Percentiles rank a stretch among this genome's conserved stretches.
Evolutionary conservation across 495 filamentous ascomycete species (phyloP).

Genomic region (Chaetomium cochliodes): DNA sequence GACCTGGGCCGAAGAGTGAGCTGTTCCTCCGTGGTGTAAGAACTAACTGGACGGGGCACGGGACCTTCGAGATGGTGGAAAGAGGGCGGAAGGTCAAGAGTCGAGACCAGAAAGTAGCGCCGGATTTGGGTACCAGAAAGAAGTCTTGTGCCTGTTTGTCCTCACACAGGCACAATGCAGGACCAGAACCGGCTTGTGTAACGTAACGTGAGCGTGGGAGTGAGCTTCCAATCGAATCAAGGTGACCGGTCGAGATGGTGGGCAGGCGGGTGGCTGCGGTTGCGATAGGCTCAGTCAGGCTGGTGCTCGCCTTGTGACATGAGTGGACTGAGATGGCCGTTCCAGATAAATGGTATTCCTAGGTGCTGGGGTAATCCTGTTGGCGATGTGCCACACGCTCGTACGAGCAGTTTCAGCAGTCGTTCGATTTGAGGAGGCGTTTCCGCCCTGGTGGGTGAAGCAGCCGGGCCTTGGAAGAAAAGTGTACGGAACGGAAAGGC

Average conservation of each 20-base stretch:
- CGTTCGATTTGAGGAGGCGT: neutral
- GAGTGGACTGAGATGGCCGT: neutral
- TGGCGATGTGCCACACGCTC: neutral
- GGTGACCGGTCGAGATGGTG: neutral
- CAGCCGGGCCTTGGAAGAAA: neutral
- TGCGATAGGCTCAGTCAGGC: neutral
- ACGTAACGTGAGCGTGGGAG: neutral
- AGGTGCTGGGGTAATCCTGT: neutral
- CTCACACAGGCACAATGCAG: neutral
- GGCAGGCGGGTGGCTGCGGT: constrained; percentile 1
- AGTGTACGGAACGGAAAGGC: neutral
- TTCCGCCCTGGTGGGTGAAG: neutral
- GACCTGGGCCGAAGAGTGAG: constrained; percentile 4
- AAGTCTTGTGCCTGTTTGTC: neutral
- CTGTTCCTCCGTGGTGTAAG: neutral
- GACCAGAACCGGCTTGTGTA: neutral
- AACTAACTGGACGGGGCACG: too few species aligned
- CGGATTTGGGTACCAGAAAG: neutral
- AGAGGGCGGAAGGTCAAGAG: neutral
- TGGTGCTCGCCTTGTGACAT: neutral
- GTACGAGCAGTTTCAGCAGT: neutral
- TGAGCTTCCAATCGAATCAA: neutral
- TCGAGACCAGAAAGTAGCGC: neutral
- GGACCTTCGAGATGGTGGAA: neutral
- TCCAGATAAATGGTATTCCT: neutral